Base-by-base conservation (phyloP, 2,329 filamentous ascomycete species). In the Alternaria conjuncta region DNA sequence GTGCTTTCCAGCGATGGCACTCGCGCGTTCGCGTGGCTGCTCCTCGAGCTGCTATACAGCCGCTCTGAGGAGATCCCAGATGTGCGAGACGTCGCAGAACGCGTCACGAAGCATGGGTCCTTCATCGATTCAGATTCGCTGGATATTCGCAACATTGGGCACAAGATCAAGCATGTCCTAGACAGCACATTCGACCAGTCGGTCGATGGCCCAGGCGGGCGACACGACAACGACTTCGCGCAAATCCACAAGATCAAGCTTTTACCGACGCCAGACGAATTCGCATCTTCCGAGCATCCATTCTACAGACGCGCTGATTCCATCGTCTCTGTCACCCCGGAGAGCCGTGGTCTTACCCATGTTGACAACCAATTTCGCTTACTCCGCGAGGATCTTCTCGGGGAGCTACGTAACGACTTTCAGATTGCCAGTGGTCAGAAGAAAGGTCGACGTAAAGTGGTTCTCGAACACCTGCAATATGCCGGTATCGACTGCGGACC, bases 311-410 rank as follows among this genome's bases (percentile, higher is more conserved):
- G 79, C 0, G 83, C 85, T 0, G 80, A 84, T 5, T 85, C 86
- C 2, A 79, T 90, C 0, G 76, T 81, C 2, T 77, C 86, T 1
- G 63, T 76, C 0, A 60, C 80, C 2, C 30, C 71, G 12, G 62
- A 80, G 2, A 68, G 75, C 0, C 83, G 87, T 1, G 75, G 84
- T 0, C 77, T 78, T 0, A 76, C 80, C 0, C 88, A 93, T 72
- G 76, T 92, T 0, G 91, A 92, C 70, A 92, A 90, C 71, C 88
- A 92, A 55, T 94, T 91, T 66, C 88, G 91, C 0, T 83, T 93
- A 0, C 80, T 92, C 0, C 82, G 91, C 3, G 90, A 94, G 68
- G 91, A 93, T 65, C 89, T 93, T 84, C 78, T 93, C 0, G 86
- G 83, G 0, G 89, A 91, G 65, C 80, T 94, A 3, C 84, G 88